These are phyloP conservation scores for Lachnellula arida DNA, from an alignment of 2,329 filamentous ascomycete species.

Conservation along the genomic window DNA sequence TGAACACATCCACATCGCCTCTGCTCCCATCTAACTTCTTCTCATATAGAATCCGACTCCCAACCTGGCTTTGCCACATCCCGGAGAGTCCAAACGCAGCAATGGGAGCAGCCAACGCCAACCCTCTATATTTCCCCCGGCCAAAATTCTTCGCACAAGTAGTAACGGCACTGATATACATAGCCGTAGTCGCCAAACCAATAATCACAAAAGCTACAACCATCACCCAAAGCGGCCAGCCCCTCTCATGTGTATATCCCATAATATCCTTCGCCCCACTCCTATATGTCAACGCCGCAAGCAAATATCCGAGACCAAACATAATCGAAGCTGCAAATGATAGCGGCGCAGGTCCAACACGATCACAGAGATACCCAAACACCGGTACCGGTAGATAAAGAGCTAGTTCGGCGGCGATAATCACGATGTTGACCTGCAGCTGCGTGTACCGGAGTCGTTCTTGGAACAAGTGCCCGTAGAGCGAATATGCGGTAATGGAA, in stretches of 20 bases:
- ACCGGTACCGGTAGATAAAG: slow-evolving; percentile 90
- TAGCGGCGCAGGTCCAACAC: slow-evolving; percentile 73
- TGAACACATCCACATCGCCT: slow-evolving; percentile 68
- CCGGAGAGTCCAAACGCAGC: slow-evolving; percentile 89
- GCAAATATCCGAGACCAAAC: slow-evolving; percentile 76
- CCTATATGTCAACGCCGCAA: slow-evolving; percentile 75
- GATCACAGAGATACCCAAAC: slow-evolving; percentile 88
- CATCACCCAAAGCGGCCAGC: slow-evolving; percentile 77
- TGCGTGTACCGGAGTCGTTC: slow-evolving; percentile 82
- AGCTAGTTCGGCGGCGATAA: slow-evolving; percentile 79
- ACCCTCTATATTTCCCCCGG: slow-evolving; percentile 76
- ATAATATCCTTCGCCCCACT: slow-evolving; percentile 44
- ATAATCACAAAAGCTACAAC: slow-evolving; percentile 77
- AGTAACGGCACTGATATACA: slow-evolving; percentile 89
- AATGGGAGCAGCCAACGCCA: slow-evolving; percentile 87
- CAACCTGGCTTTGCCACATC: slow-evolving; percentile 93
- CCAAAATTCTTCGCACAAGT: slow-evolving; percentile 99
- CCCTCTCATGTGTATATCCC: slow-evolving; percentile 41
- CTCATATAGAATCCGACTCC: slow-evolving; percentile 72
- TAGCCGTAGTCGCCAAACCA: slow-evolving; percentile 76
- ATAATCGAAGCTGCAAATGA: slow-evolving; percentile 67
- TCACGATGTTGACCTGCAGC: slow-evolving; percentile 84
- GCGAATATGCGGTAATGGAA: slow-evolving; percentile 86
- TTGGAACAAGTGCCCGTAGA: slow-evolving; percentile 90
- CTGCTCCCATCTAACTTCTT: slow-evolving; percentile 55